phyloP scores from a whole-genome alignment of 2,329 filamentous ascomycete species.

The Thielaviopsis cerberus region DNA sequence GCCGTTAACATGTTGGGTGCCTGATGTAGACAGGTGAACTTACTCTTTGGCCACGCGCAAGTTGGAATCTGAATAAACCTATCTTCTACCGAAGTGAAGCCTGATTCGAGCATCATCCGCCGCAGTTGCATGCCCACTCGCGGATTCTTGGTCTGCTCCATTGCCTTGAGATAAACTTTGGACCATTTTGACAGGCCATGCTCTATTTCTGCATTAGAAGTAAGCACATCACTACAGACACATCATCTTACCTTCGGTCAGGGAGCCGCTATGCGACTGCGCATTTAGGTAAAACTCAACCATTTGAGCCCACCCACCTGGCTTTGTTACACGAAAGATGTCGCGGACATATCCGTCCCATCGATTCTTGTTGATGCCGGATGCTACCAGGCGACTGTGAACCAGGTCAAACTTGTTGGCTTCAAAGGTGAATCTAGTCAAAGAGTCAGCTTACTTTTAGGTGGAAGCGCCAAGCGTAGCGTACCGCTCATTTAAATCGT shows the following conservation, averaged over 20 bases:
- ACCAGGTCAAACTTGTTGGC: conserved; percentile 63
- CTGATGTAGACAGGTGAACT: conserved; percentile 13
- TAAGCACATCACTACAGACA: neutral
- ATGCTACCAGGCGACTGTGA: conserved; percentile 55
- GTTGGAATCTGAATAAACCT: conserved; percentile 48
- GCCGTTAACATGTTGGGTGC: too few species aligned
- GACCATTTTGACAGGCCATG: conserved; percentile 54
- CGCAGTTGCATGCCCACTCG: conserved; percentile 42
- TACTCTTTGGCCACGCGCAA: conserved; percentile 51
- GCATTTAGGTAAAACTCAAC: conserved; percentile 73
- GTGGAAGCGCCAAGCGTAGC: conserved; percentile 11
- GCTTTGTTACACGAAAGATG: conserved; percentile 51
- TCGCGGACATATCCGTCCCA: conserved; percentile 65
- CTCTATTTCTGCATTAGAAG: too few species aligned
- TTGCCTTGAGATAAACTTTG: conserved; percentile 39
- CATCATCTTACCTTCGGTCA: conserved; percentile 36
- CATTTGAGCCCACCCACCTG: conserved; percentile 73
- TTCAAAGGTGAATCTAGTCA: conserved; percentile 43
- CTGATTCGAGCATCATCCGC: conserved; percentile 38
- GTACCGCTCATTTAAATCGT: conserved; percentile 49
- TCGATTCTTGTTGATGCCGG: conserved; percentile 51
- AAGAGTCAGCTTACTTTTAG: neutral
- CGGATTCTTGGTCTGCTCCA: conserved; percentile 47
- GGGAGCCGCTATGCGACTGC: conserved; percentile 68
- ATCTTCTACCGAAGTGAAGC: conserved; percentile 49